Conservation (phyloP, 768 basidiomycete genomes). For the Trametes villosa region DNA sequence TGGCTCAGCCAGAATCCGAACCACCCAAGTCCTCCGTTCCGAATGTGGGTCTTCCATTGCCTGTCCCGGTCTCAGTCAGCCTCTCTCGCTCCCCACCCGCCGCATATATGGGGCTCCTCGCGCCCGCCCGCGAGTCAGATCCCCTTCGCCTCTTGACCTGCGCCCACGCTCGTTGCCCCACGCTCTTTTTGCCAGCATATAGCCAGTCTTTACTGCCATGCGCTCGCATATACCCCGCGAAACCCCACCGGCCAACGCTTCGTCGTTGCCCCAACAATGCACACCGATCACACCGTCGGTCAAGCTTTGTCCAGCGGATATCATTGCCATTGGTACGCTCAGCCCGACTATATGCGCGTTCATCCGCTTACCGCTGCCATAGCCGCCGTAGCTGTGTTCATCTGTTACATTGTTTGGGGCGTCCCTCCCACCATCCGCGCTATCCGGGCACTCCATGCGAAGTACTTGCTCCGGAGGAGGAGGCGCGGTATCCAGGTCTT, state of each 20-base stretch:
- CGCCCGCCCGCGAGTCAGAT: no score
- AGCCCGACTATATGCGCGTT: background rate
- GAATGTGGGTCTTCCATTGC: conserved; percentile 1
- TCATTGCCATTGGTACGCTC: conserved; percentile 26
- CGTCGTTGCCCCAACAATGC: conserved; percentile 2
- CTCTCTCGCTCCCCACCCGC: background rate
- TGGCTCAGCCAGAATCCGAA: background rate
- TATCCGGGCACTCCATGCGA: conserved; percentile 16
- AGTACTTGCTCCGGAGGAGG: background rate
- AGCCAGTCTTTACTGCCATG: conserved; percentile 11
- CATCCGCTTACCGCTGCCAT: conserved; percentile 5
- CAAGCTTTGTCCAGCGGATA: conserved; percentile 19
- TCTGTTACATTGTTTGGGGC: conserved; percentile 30
- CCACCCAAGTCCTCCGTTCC: conserved; percentile 1
- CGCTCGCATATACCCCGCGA: background rate
- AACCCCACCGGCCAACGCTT: background rate
- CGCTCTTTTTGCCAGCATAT: conserved; percentile 5
- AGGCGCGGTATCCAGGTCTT: background rate
- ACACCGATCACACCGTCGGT: background rate
- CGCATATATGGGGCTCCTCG: conserved; percentile 8
- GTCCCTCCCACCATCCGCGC: conserved; percentile 26
- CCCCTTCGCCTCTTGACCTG: background rate
- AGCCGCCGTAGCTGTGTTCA: conserved; percentile 26
- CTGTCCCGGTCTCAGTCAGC: conserved; percentile 10
- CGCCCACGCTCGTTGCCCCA: background rate